A percentile compares a stretch with the other conserved stretches of the same genome.
Evolutionary conservation across 768 basidiomycete genomes (phyloP).

Genomic region (Mycena chlorophos): DNA sequence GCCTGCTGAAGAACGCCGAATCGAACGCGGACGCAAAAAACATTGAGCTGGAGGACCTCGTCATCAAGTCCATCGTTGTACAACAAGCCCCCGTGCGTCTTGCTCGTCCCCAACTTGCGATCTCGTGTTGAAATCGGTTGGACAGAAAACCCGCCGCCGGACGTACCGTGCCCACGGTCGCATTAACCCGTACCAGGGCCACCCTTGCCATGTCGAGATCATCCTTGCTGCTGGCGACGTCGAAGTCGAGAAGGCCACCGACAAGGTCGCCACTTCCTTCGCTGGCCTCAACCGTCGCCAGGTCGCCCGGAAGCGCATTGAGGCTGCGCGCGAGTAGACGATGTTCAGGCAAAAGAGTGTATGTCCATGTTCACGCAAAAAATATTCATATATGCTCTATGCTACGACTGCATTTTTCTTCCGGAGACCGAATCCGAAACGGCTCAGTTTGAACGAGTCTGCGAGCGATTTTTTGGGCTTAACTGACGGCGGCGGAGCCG

Average conservation of each 20-base stretch:
- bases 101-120: background rate
- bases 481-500: background rate
- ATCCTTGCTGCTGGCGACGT: constrained; percentile 78
- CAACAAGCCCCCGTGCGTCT: constrained; percentile 93
- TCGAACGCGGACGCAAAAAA: constrained; percentile 98
- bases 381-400: constrained; percentile 26
- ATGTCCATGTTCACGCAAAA: constrained; percentile 26
- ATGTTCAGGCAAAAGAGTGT: constrained; percentile 22
- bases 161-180: constrained; percentile 98
- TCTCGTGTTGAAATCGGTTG: constrained; percentile 7
- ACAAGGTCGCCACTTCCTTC: constrained; percentile 62
- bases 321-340: constrained; percentile 68
- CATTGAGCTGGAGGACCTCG: constrained; percentile 87
- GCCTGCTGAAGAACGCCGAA: constrained; percentile 97
- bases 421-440: background rate
- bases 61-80: constrained; percentile 96
- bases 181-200: constrained; percentile 98
- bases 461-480: constrained; percentile 16
- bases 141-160: constrained; percentile 94
- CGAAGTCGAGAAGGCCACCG: constrained; percentile 91
- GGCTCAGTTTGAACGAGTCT: background rate
- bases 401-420: background rate
- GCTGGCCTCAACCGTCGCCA: constrained; percentile 81
- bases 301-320: constrained; percentile 83
- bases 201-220: constrained; percentile 95